Evolutionary conservation across 306 rosid genomes (phyloP), one percentile per base, ranked within the genome.

Genomic region (Begonia masoniana): DNA sequence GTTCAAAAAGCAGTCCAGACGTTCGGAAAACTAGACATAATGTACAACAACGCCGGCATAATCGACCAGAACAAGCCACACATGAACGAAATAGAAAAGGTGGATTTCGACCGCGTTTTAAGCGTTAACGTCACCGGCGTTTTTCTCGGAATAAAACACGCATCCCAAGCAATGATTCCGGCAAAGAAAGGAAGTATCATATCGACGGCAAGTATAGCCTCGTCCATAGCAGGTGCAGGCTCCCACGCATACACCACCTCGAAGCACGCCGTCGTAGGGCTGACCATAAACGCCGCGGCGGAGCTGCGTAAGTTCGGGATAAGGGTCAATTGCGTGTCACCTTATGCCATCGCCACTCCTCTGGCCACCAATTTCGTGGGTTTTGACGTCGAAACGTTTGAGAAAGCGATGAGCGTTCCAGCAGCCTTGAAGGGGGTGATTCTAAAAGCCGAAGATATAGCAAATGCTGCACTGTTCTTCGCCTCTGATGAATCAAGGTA

Each of bases 21-120:
- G 0, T 68, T 66, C 1, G 94, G 94, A 13, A 84, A 82, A 43
- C 68, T 88, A 6, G 97, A 85, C 77, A 75, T 84, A 41, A 82
- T 88, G 94, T 74, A 82, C 83, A 85, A 85, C 87, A 85, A 85
- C 10, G 94, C 89, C 0, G 97, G 95, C 62, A 76, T 73, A 50
- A 66, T 3, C 0, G 92, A 76, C 43, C 61, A 67, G 13, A 69
- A 61, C 78, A 67, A 78, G 43, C 0, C 65, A 1, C 68, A 80
- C n/a, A 81, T 83, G 46, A 66, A 74, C 1, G 88, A 88, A 68
- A 77, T 76, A 0, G 65, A 71, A 0, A 88, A 75, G 62, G 71
- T 50, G 0, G 94, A 81, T 64, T 88, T 84, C 7, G 94, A 88
- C 55, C 82, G 94, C 2, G 88, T 88, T 0, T 63, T 88, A 2